Conservation (phyloP, 768 basidiomycete species). For the Lactarius psammicola region DNA sequence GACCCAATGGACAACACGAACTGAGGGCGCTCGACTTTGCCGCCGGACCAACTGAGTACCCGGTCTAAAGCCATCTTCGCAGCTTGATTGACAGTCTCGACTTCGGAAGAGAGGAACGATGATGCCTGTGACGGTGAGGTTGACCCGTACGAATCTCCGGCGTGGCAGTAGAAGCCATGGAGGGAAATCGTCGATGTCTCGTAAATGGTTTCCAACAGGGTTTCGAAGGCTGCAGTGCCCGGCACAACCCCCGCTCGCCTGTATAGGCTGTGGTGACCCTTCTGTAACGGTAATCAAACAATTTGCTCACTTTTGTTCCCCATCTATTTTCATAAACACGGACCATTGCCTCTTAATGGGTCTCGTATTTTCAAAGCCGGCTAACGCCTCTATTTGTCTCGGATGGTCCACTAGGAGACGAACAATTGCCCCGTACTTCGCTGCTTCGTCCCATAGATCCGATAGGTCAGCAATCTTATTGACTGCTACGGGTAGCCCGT, state of each 20-base stretch:
- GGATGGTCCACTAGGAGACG: slow-evolving; percentile 75
- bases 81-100: slow-evolving; percentile 65
- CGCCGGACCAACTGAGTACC: slow-evolving; percentile 40
- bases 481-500: slow-evolving; percentile 67
- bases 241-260: slow-evolving; percentile 74
- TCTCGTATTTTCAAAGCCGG: slow-evolving; percentile 52
- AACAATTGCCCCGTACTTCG: slow-evolving; percentile 53
- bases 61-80: slow-evolving; percentile 55
- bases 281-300: not conserved
- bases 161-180: slow-evolving; percentile 85
- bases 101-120: slow-evolving; percentile 64
- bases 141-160: slow-evolving; percentile 75
- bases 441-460: slow-evolving; percentile 54
- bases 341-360: slow-evolving; percentile 56
- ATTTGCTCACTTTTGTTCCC: slow-evolving; percentile 64
- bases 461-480: slow-evolving; percentile 75
- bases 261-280: slow-evolving; percentile 18
- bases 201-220: slow-evolving; percentile 53
- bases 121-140: slow-evolving; percentile 64
- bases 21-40: slow-evolving; percentile 40
- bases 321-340: slow-evolving; percentile 77
- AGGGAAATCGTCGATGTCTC: slow-evolving; percentile 56
- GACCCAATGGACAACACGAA: slow-evolving; percentile 81
- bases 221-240: slow-evolving; percentile 51
- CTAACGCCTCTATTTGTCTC: slow-evolving; percentile 64